Evolutionary conservation across 441 rosid species (phyloP).

Genomic region (Gossypium schwendimanii): DNA sequence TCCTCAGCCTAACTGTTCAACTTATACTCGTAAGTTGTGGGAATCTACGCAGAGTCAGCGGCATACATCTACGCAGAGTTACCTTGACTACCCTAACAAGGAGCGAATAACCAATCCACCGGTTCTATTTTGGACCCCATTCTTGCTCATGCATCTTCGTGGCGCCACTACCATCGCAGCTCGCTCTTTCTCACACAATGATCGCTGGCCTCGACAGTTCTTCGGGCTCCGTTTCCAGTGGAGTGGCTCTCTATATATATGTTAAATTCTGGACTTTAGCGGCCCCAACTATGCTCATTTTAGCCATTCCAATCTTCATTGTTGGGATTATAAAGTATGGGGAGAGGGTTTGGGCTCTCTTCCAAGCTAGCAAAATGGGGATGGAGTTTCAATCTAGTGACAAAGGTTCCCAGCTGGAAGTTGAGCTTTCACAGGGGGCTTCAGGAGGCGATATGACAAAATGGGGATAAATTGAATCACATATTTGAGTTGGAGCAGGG

Average conservation of each 20-base stretch:
- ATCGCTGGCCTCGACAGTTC: constrained; percentile 17
- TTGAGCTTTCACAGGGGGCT: not conserved
- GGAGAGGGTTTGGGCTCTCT: constrained; percentile 4
- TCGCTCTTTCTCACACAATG: constrained; percentile 7
- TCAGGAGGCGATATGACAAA: not conserved
- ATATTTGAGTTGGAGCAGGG: not conserved
- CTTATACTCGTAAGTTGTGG: not conserved
- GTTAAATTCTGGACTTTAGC: not conserved
- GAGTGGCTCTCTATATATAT: constrained; percentile 6
- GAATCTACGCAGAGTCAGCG: not conserved
- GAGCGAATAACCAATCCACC: not conserved
- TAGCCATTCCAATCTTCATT: constrained; percentile 10
- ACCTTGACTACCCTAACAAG: not conserved
- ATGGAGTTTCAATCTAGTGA: not conserved
- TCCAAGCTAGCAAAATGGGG: not conserved
- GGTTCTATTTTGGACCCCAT: constrained; percentile 3
- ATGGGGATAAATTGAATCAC: not conserved
- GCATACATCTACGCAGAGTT: not conserved
- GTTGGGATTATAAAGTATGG: constrained; percentile 7
- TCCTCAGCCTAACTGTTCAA: not conserved
- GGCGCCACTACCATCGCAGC: constrained; percentile 1
- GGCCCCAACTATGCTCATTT: not conserved
- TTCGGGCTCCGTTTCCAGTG: constrained; percentile 4
- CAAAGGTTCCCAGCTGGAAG: not conserved
- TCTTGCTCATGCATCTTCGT: constrained; percentile 8